Base-by-base conservation (phyloP, 441 rosid genomes). In the Populus hybrid region DNA sequence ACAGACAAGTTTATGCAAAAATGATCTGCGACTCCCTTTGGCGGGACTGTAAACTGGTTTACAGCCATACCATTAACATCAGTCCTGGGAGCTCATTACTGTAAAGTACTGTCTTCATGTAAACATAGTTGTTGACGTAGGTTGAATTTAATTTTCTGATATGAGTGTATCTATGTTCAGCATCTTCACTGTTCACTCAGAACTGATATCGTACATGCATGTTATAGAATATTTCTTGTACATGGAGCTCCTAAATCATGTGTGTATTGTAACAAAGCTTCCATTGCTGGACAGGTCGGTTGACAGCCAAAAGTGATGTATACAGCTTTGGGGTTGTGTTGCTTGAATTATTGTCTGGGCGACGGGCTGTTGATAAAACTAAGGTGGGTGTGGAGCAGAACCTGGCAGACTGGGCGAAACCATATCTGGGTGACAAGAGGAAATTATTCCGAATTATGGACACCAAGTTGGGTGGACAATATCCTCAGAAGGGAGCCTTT, bases 281-380 rank as follows among this genome's bases (percentile, higher is more conserved):
- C 32, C 69, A n/a, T 70, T 83, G 71, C 67, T 84, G 35, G 73
- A 80, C 92, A 70, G 98, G 98, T 69, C 94, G 92, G 77, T 82
- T 94, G 79, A 88, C 92, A 24, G 82, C 90, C 23, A 91, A 84
- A 86, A 94, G 98, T 59, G 97, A 94, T 77, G 94, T 94, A 63
- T 94, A 94, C 77, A 91, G 98, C 85, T 94, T 89, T 7, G 98
- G 98, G 67, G 98, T 94, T 46, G 95, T 94, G 78, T 84, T 94
- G 71, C 87, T 94, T 34, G 98, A 94, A 83, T 82, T 94, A 83
- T 71, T 94, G 67, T 90, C 92, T 2, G 98, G 98, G 64, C 85
- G 90, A 50, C 86, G 93, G 79, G 95, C 90, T 14, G 87, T 94
- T 11, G 97, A 92, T 79, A 92, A 85, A 88, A 84, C 86, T 74